A percentile compares a stretch with the other conserved stretches of the same genome.
These are phyloP conservation scores for Trypanosoma melophagium DNA, from an alignment of 208 protist genomes.

Conservation along the genomic window DNA sequence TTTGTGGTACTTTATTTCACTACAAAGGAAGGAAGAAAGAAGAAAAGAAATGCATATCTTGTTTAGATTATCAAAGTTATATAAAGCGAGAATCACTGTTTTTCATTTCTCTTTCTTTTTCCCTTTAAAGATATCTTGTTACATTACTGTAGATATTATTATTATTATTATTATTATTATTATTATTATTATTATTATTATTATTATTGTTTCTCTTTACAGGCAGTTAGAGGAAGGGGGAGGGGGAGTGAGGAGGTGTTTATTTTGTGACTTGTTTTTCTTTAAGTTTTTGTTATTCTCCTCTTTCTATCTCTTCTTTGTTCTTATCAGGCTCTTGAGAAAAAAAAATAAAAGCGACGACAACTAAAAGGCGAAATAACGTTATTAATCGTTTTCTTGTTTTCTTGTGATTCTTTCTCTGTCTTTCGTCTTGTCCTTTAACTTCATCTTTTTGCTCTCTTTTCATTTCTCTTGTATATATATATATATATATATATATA, in stretches of 20 bases:
- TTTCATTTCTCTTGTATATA: slow-evolving; percentile 18
- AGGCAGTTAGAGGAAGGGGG: too few species aligned
- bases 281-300: background rate
- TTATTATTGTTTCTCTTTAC: too few species aligned
- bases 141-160: too few species aligned
- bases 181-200: too few species aligned
- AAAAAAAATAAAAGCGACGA: background rate
- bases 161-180: too few species aligned
- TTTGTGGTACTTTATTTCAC: background rate
- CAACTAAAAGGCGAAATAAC: background rate
- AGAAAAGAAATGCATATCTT: background rate
- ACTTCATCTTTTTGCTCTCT: background rate
- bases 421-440: slow-evolving; percentile 5
- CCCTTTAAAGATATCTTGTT: too few species aligned
- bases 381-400: background rate
- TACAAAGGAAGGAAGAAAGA: background rate
- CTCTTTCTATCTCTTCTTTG: background rate
- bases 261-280: too few species aligned
- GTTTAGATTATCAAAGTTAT: too few species aligned
- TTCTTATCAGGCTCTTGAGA: background rate
- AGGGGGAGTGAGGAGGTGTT: too few species aligned
- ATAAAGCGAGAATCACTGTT: too few species aligned
- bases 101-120: too few species aligned
- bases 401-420: slow-evolving; percentile 6
- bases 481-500: slow-evolving; percentile 6